Conservation (phyloP, 495 filamentous ascomycete genomes). For the Xanthoparmelia taractica region DNA sequence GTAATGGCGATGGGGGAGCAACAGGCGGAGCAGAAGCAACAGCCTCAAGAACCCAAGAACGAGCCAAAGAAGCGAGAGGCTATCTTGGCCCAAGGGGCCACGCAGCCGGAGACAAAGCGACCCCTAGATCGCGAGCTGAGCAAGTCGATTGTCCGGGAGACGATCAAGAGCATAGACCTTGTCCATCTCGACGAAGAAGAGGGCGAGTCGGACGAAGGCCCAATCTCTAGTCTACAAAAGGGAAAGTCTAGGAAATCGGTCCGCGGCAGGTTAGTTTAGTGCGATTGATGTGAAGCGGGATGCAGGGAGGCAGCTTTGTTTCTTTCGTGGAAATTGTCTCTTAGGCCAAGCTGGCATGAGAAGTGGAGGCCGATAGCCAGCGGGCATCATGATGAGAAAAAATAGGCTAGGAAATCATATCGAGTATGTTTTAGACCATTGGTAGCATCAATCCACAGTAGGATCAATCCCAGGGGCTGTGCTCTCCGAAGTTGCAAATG, state of each 20-base stretch:
- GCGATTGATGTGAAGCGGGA: background rate
- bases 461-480: background rate
- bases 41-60: background rate
- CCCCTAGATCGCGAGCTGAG: background rate
- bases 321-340: background rate
- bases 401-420: too few relatives aligned
- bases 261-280: background rate
- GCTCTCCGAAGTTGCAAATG: background rate
- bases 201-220: background rate
- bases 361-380: background rate
- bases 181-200: background rate
- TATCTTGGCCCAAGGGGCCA: background rate
- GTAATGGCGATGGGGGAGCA: background rate
- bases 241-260: background rate
- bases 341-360: background rate
- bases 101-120: background rate
- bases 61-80: background rate
- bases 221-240: background rate
- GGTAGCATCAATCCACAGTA: background rate
- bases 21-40: background rate
- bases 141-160: background rate
- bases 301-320: background rate
- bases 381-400: background rate
- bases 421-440: background rate
- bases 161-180: background rate